These are phyloP conservation scores for Cyathus striatus DNA, from an alignment of 768 basidiomycete species.

Conservation along the genomic window DNA sequence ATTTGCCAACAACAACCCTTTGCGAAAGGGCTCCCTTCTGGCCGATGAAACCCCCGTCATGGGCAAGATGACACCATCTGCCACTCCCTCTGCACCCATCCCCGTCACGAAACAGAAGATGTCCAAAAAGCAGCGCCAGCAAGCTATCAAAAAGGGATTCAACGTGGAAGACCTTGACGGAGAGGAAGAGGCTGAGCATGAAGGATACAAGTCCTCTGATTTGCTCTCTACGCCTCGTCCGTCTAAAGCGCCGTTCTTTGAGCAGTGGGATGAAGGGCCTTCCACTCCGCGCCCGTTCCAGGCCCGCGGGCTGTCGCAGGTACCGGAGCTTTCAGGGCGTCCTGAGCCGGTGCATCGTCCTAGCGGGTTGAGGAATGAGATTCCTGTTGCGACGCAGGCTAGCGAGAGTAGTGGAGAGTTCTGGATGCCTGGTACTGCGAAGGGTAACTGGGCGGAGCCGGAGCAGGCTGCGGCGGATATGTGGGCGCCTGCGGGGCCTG, in stretches of 20 bases:
- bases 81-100: conserved; percentile 4
- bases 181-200: not conserved
- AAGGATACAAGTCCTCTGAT: not conserved
- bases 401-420: conserved; percentile 1
- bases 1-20: conserved; percentile 1
- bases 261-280: conserved; percentile 1
- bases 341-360: conserved; percentile 6
- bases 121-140: conserved; percentile 25
- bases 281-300: conserved; percentile 3
- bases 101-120: conserved; percentile 18
- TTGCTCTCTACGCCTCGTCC: not conserved
- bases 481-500: not conserved
- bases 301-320: conserved; percentile 1
- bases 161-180: conserved; percentile 5
- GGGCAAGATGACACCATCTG: conserved; percentile 5
- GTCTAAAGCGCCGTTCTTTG: not conserved
- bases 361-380: conserved; percentile 6
- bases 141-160: conserved; percentile 12
- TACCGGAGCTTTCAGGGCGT: not conserved
- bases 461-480: not conserved
- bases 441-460: no score
- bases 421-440: not conserved
- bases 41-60: conserved; percentile 2
- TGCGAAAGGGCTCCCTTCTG: not conserved
- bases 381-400: not conserved